Evolutionary conservation across 2,329 filamentous ascomycete species (phyloP).

Genomic region (Grosmannia huntii): DNA sequence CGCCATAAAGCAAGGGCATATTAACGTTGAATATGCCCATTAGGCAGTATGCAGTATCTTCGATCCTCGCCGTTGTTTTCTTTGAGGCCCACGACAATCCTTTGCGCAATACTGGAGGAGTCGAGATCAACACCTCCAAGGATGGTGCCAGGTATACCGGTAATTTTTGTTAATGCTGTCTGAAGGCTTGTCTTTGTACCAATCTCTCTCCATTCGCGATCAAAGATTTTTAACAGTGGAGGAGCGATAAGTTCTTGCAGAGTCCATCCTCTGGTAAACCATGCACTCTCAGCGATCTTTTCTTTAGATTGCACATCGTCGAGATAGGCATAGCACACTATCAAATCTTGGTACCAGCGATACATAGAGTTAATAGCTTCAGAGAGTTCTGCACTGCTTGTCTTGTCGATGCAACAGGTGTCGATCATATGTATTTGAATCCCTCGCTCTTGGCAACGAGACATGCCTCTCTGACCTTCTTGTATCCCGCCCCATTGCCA

Average conservation of each 20-base stretch:
- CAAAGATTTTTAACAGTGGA: neutral
- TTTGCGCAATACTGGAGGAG: neutral
- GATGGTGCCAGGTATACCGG: neutral
- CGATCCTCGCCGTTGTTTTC: neutral
- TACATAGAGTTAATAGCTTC: neutral
- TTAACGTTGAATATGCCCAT: neutral
- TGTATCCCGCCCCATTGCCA: neutral
- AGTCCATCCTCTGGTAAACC: neutral
- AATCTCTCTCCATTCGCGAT: neutral
- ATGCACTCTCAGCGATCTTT: neutral
- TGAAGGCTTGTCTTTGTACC: neutral
- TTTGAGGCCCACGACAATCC: neutral
- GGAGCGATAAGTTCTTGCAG: neutral
- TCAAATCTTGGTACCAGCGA: neutral
- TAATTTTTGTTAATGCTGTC: neutral
- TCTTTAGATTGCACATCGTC: neutral
- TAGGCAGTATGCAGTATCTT: neutral
- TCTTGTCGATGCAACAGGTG: slow-evolving; percentile 1
- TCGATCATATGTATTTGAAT: neutral
- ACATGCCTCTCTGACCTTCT: neutral
- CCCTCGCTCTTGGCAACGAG: neutral
- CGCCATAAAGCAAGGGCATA: neutral
- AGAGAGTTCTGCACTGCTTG: neutral
- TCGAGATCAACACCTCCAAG: neutral
- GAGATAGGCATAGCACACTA: neutral